A percentile compares a stretch with the other conserved stretches of the same genome.
These are phyloP conservation scores for Rhizophagus clarus DNA, from an alignment of 192 early-diverging fungal species.

Conservation along the genomic window DNA sequence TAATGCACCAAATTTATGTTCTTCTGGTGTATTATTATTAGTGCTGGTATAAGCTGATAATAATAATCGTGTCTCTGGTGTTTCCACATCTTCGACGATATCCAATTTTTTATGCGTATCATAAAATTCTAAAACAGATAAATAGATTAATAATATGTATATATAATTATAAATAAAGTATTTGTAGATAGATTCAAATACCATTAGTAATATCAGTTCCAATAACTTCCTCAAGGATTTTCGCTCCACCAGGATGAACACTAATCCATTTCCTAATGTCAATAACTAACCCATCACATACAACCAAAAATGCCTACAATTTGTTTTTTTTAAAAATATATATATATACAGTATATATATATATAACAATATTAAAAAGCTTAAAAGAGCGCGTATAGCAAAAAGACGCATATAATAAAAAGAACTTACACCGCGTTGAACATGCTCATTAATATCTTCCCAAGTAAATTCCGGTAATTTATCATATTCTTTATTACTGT, in stretches of 20 bases:
- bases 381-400: background rate
- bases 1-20: no score
- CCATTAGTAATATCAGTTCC: conserved; percentile 27
- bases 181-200: background rate
- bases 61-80: background rate
- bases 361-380: background rate
- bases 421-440: conserved; percentile 27
- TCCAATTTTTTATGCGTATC: background rate
- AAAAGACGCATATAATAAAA: no score
- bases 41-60: background rate
- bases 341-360: no score
- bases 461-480: conserved; percentile 10
- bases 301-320: conserved; percentile 26
- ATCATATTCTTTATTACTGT: background rate
- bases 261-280: conserved; percentile 26
- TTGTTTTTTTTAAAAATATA: background rate
- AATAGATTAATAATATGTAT: background rate
- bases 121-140: conserved; percentile 13
- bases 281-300: conserved; percentile 19
- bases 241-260: conserved; percentile 13
- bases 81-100: background rate
- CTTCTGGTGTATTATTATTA: no score
- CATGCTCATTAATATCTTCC: conserved; percentile 20
- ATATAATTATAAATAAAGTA: background rate
- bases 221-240: background rate